Evolutionary conservation across 306 rosid genomes (phyloP).

Genomic region (Benincasa hispida): DNA sequence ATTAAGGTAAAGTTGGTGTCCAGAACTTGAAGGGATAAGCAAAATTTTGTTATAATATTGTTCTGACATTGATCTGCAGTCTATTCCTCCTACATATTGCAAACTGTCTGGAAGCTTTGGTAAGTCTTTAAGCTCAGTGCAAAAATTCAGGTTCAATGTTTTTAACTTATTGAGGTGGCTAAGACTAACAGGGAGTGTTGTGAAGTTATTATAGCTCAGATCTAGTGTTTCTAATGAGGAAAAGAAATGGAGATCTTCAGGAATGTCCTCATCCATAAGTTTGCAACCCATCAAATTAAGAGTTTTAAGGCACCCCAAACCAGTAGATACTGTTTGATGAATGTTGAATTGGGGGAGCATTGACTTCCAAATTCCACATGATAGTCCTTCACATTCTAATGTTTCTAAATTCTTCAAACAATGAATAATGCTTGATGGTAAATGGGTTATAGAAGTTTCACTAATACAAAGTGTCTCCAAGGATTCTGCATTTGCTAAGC

Average conservation of each 20-base stretch:
- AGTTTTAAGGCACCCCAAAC: neutral
- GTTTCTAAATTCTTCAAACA: neutral
- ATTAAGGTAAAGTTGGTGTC: neutral
- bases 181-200: neutral
- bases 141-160: neutral
- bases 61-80: neutral
- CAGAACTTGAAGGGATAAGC: neutral
- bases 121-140: neutral
- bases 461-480: neutral
- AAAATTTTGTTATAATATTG: neutral
- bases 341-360: neutral
- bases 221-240: neutral
- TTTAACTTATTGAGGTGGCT: slow-evolving; percentile 1
- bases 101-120: slow-evolving; percentile 6
- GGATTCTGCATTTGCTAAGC: neutral
- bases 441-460: neutral
- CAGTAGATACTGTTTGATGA: neutral
- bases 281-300: slow-evolving; percentile 5
- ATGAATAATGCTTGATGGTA: neutral
- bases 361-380: neutral
- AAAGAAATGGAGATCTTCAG: neutral
- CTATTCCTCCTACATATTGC: neutral
- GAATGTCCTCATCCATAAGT: slow-evolving; percentile 8
- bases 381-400: neutral
- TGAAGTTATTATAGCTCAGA: neutral